These are phyloP conservation scores for Aspergillus heteromorphus DNA, from an alignment of 495 filamentous ascomycete species.

Conservation along the genomic window DNA sequence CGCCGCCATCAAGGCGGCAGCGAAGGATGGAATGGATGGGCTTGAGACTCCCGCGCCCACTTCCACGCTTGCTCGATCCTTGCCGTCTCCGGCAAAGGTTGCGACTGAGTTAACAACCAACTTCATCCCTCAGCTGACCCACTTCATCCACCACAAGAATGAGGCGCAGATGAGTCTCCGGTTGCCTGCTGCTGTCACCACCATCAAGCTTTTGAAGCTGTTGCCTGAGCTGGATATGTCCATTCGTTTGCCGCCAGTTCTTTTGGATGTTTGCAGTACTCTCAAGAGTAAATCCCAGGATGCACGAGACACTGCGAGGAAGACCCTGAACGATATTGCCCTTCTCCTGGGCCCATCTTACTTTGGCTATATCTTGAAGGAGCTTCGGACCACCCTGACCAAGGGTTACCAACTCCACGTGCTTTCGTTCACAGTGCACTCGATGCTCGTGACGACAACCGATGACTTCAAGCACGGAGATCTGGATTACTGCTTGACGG, in stretches of 20 bases:
- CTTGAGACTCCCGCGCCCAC: constrained; percentile 26
- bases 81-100: constrained; percentile 67
- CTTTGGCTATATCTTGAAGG: constrained; percentile 89
- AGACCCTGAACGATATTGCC: constrained; percentile 78
- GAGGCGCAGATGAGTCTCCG: constrained; percentile 88
- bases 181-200: constrained; percentile 78
- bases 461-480: constrained; percentile 75
- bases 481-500: constrained; percentile 77
- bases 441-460: constrained; percentile 71
- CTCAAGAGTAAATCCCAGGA: constrained; percentile 84
- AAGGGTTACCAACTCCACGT: constrained; percentile 93
- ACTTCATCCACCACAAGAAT: constrained; percentile 88
- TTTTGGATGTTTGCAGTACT: constrained; percentile 89
- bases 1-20: constrained; percentile 24
- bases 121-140: constrained; percentile 68
- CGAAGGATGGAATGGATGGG: constrained; percentile 28
- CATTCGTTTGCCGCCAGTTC: constrained; percentile 68
- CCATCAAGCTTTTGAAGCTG: constrained; percentile 77
- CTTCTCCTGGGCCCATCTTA: constrained; percentile 72
- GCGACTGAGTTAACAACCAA: constrained; percentile 65
- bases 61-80: constrained; percentile 53
- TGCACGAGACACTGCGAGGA: constrained; percentile 81
- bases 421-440: constrained; percentile 90
- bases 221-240: constrained; percentile 67
- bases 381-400: constrained; percentile 73